Evolutionary conservation across 805 yeast genomes (phyloP), one percentile per base, ranked within the genome.

Genomic region (Yarrowia porcina): DNA sequence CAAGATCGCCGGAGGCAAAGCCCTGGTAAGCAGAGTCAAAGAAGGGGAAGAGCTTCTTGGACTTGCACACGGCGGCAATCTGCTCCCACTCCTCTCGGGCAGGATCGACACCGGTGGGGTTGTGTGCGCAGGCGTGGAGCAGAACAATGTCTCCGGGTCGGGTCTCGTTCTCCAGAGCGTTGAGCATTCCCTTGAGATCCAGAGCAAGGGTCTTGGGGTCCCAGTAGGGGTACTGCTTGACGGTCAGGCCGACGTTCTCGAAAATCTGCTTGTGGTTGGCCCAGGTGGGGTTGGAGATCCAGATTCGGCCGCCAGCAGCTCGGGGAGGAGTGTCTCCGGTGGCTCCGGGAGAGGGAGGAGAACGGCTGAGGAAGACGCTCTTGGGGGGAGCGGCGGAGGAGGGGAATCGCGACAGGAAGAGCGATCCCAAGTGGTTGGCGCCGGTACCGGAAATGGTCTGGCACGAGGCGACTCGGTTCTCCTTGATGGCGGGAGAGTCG

Each of bases 1-100:
- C 84, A 66, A 90, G 82, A 69, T 85, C 82, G 63, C 97, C 97
- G 3, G 96, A 84, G 52, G 96, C 90, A 71, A 93, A 89, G 23
- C 97, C 98, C 77, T 92, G 97, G 79, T 92, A 92, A 1, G 97
- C 97, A 85, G 88, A 85, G 78, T 92, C 98, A 66, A 92, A 83
- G 72, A 93, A 79, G 41, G 96, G 96, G 74, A 88, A 82, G 70
- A 89, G 82, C 45, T 81, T 77, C 72, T 83, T 82, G 54, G 78
- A 73, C 68, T 82, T 76, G 41, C 89, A 72, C 33, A 86, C 83
- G 54, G 86, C 83, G 69, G 89, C 79, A 39, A 93, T 89, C 73
- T 81, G 76, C 65, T 82, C 79, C 97, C 97, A 91, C 73, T 92
- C 90, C 66, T 84, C 89, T 27, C 77, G 75, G 17, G 90, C 84